phyloP scores from a whole-genome alignment of 164 flowering plant genomes.

The Brasenia schreberi region DNA sequence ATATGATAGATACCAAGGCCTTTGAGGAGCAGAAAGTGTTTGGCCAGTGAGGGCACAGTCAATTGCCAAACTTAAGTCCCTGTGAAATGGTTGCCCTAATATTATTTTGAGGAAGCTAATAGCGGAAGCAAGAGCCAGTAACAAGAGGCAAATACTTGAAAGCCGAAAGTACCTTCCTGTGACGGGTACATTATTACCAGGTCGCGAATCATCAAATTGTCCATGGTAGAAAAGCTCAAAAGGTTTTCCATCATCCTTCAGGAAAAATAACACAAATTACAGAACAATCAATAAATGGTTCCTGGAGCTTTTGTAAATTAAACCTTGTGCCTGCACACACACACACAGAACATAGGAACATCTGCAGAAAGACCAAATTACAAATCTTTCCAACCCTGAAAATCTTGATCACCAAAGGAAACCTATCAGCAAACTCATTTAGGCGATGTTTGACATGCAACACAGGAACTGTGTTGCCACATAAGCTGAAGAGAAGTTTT shows the following conservation, averaged over 20 bases:
- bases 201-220: slow-evolving; percentile 92
- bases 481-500: too few species aligned
- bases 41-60: slow-evolving; percentile 74
- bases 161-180: slow-evolving; percentile 57
- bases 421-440: too few species aligned
- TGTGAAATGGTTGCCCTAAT: slow-evolving; percentile 8
- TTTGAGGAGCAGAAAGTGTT: slow-evolving; percentile 42
- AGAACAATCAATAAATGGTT: too few species aligned
- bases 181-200: slow-evolving; percentile 50
- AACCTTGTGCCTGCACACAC: too few species aligned
- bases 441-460: too few species aligned
- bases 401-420: too few species aligned
- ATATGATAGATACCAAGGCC: slow-evolving; percentile 44
- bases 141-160: background rate
- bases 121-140: background rate
- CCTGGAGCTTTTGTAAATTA: too few species aligned
- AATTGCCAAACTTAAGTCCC: slow-evolving; percentile 79
- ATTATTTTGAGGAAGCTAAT: background rate
- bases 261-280: background rate
- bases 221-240: slow-evolving; percentile 93
- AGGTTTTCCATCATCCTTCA: slow-evolving; percentile 85
- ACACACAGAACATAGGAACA: too few species aligned
- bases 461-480: too few species aligned
- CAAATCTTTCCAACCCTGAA: too few species aligned
- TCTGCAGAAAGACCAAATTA: too few species aligned